A percentile compares a stretch with the other conserved stretches of the same genome.
phyloP scores from a whole-genome alignment of 2,329 filamentous ascomycete species.

The Hortaea sp. region DNA sequence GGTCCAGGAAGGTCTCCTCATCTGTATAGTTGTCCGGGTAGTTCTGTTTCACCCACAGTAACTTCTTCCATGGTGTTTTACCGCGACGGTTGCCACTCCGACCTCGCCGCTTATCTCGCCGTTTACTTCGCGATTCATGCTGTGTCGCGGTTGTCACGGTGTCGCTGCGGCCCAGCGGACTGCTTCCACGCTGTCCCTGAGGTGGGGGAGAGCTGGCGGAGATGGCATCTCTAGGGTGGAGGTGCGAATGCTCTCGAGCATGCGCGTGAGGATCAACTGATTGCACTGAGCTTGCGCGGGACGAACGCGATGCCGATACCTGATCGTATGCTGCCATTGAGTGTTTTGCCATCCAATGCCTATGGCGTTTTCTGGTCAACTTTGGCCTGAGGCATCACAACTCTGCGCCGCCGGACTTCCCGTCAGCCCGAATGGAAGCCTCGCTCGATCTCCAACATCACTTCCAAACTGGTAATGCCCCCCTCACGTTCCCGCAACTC shows the following conservation, averaged over 20 bases:
- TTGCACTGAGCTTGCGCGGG: constrained; percentile 11
- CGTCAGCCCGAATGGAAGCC: too few relatives aligned
- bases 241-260: constrained; percentile 31
- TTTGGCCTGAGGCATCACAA: too few relatives aligned
- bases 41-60: constrained; percentile 95
- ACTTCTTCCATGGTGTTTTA: constrained; percentile 80
- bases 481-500: too few relatives aligned
- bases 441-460: too few relatives aligned
- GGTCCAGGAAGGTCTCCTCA: constrained; percentile 90
- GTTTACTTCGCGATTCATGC: constrained; percentile 10
- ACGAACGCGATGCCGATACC: constrained; percentile 9
- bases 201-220: constrained; percentile 52
- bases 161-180: constrained; percentile 22
- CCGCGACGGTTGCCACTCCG: constrained; percentile 57
- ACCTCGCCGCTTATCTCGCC: constrained; percentile 43
- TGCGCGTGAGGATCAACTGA: constrained; percentile 1
- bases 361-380: too few relatives aligned
- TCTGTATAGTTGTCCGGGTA: constrained; percentile 99
- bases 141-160: constrained; percentile 14
- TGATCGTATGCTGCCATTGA: constrained; percentile 7
- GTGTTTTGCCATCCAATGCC: not conserved
- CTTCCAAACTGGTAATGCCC: too few relatives aligned
- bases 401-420: too few relatives aligned
- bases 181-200: constrained; percentile 17
- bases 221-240: constrained; percentile 80